Base-by-base conservation (phyloP, 2,329 filamentous ascomycete species). In the Stachybotrys echinatus region DNA sequence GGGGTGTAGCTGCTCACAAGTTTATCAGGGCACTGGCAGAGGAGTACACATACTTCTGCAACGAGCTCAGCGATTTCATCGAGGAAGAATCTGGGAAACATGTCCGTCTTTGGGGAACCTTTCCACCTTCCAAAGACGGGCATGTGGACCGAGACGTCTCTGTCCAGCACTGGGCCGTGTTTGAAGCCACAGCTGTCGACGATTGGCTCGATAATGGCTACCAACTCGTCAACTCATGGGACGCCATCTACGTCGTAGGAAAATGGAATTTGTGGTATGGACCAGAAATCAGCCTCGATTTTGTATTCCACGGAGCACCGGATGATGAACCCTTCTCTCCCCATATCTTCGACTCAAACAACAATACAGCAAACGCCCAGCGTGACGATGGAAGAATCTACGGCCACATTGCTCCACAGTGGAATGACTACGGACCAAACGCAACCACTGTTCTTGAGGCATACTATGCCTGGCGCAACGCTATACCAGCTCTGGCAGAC, bases 61-160 rank as follows among this genome's bases (percentile, higher is more conserved):
- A 74, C 48, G 69, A 70, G 14, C 62, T 74, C 21, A 71, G 68
- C 55, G 68, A 68, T 12, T 74, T 73, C 46, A 70, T 76, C 60
- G 71, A 72, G 53, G 65, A 74, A 49, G 68, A 37, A 3, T 59
- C 66, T 1, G 66, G 64, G 1, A 80, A 80, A 55, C 58, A 54
- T 0, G 68, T 76, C 6, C 69, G 77, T 0, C 80, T 81, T 47
- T 82, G 78, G 79, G 78, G 77, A 17, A 77, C 74, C 0, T 57
- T 63, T 19, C 51, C 55, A 4, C 54, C 60, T 0, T 21, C 6
- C 61, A 64, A 23, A 58, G 60, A 49, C 5, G 52, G 50, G 5
- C 49, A 55, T 19, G 46, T 58, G 5, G 34, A 49, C 27, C 44
- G 45, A 20, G 50, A 60, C 17, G 55, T 63, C 2, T 57, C 58